Evolutionary conservation across 192 early-diverging fungal genomes (phyloP).

Genomic region (Backusella macrospora): DNA sequence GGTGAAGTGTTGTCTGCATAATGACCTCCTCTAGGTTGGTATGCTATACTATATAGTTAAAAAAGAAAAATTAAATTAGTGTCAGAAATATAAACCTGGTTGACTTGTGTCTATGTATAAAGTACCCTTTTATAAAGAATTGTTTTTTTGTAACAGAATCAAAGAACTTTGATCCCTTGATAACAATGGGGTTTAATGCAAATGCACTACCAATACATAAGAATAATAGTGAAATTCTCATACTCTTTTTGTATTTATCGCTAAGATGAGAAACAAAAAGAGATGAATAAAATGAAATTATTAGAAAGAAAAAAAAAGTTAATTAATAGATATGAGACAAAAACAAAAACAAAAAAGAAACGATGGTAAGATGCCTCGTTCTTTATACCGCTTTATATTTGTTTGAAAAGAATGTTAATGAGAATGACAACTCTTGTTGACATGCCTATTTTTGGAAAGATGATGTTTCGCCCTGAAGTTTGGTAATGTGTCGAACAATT

Average conservation of each 20-base stretch:
- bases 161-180: slow-evolving; percentile 75
- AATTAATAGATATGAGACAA: slow-evolving; percentile 7
- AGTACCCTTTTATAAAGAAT: slow-evolving; percentile 72
- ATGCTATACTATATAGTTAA: slow-evolving; percentile 50
- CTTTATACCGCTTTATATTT: not conserved
- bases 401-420: slow-evolving; percentile 14
- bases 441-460: slow-evolving; percentile 6
- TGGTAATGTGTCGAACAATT: slow-evolving; percentile 12
- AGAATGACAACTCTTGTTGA: slow-evolving; percentile 11
- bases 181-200: slow-evolving; percentile 60
- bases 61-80: not conserved
- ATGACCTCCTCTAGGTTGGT: slow-evolving; percentile 62
- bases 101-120: not conserved
- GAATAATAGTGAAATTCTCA: slow-evolving; percentile 16
- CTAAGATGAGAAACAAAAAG: not conserved
- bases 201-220: not conserved
- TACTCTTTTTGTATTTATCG: not conserved
- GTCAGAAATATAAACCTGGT: not conserved
- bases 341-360: not conserved
- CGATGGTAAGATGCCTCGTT: not conserved
- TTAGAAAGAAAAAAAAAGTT: not conserved
- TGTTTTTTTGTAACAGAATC: slow-evolving; percentile 71
- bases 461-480: slow-evolving; percentile 16
- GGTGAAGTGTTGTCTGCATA: slow-evolving; percentile 26
- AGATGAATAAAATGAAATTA: not conserved